Conservation (phyloP, 169 alveolate species). For the Besnoitia besnoiti region DNA sequence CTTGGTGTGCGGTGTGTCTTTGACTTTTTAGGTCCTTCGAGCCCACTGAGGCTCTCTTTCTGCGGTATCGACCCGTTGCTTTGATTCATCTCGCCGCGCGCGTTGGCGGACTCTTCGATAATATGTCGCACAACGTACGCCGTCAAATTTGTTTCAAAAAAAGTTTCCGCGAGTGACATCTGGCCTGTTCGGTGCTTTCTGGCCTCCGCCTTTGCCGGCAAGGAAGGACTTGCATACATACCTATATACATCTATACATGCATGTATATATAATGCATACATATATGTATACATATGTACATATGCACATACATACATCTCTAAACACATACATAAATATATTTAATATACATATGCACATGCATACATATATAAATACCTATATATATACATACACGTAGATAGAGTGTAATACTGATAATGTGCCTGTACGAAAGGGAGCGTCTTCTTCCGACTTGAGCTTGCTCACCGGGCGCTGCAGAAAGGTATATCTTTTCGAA, state of each 20-base stretch:
- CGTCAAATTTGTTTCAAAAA: background rate
- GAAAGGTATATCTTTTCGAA: too few relatives aligned
- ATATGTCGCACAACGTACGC: constrained; percentile 72
- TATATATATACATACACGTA: background rate
- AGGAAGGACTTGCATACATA: too few relatives aligned
- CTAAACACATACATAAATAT: background rate
- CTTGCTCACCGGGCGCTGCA: too few relatives aligned
- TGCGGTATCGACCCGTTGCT: constrained; percentile 68
- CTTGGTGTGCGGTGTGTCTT: background rate
- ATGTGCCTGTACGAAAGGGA: too few relatives aligned
- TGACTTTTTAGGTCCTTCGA: constrained; percentile 45
- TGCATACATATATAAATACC: background rate
- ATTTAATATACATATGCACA: background rate
- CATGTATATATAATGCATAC: too few relatives aligned
- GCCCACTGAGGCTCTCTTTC: constrained; percentile 52
- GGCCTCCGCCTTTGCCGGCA: too few relatives aligned
- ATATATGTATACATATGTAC: background rate
- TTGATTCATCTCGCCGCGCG: constrained; percentile 75
- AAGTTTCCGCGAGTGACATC: too few relatives aligned
- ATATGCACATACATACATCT: background rate
- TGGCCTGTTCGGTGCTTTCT: too few relatives aligned
- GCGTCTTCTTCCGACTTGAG: too few relatives aligned
- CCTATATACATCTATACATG: too few relatives aligned
- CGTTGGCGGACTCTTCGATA: constrained; percentile 77
- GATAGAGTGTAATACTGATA: too few relatives aligned